A percentile compares a stretch with the other conserved stretches of the same genome.
Evolutionary conservation across 2,329 filamentous ascomycete genomes (phyloP).

Genomic region (Hymenoscyphus fructigenus): DNA sequence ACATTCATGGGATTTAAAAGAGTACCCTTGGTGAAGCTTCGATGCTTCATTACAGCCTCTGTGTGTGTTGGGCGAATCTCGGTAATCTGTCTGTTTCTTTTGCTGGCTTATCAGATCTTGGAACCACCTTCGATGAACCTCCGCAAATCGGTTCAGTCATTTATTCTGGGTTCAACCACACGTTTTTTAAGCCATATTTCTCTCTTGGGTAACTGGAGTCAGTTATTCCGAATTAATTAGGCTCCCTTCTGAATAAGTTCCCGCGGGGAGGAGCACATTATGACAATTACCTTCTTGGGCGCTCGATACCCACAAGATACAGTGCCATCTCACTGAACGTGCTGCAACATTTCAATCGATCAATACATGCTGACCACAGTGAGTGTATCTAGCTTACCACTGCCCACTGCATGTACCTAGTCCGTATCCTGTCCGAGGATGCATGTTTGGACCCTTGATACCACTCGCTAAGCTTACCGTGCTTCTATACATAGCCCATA

Average conservation of each 20-base stretch:
- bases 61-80: background rate
- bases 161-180: background rate
- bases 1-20: background rate
- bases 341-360: constrained; percentile 7
- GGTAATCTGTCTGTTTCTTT: background rate
- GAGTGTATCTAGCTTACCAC: background rate
- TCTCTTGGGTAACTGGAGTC: constrained; percentile 3
- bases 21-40: background rate
- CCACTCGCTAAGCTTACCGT: constrained; percentile 22
- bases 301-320: background rate
- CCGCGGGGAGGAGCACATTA: background rate
- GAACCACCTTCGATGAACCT: background rate
- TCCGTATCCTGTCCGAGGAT: constrained; percentile 15
- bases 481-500: constrained; percentile 27
- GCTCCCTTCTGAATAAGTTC: background rate
- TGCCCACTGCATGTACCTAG: constrained; percentile 3
- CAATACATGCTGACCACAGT: constrained; percentile 4
- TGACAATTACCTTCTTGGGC: constrained; percentile 6
- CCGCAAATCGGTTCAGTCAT: background rate
- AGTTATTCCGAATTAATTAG: constrained; percentile 5
- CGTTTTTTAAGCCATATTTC: background rate
- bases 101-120: background rate
- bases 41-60: background rate
- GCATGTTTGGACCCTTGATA: constrained; percentile 15
- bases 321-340: constrained; percentile 1